A percentile compares a stretch with the other conserved stretches of the same genome.
Conservation (phyloP, 345 rosid genomes). For the Acer negundo region DNA sequence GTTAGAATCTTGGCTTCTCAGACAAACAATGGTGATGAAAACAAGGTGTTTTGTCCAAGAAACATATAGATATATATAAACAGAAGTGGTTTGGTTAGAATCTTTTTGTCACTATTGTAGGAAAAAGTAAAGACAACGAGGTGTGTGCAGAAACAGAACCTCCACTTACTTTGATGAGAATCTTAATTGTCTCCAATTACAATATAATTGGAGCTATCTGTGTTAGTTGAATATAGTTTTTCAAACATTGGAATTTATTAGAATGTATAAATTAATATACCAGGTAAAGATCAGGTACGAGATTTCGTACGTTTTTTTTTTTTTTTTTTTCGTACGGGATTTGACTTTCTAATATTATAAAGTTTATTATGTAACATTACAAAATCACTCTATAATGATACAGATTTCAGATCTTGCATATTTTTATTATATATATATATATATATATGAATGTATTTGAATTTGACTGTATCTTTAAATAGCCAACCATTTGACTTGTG, state of each 20-base stretch:
- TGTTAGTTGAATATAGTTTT: neutral
- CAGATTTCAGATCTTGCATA: no score
- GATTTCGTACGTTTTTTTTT: no score
- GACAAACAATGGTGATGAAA: conserved; percentile 10
- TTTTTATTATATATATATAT: no score
- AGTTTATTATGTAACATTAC: no score
- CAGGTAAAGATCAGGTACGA: no score
- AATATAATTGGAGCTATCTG: neutral
- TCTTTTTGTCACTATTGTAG: neutral
- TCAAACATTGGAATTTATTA: neutral
- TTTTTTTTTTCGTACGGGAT: no score
- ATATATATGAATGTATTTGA: neutral
- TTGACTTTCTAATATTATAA: no score
- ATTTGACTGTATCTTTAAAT: neutral
- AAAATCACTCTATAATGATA: no score
- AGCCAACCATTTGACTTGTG: neutral
- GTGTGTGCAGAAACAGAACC: neutral
- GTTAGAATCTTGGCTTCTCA: neutral
- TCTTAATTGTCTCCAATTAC: neutral
- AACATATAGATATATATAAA: neutral
- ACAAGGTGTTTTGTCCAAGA: neutral
- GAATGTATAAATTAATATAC: neutral
- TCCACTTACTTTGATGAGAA: neutral
- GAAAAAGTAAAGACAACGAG: neutral
- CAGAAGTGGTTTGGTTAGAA: neutral